Evolutionary conservation across 345 rosid genomes (phyloP).

Genomic region (Salix arbutifolia): DNA sequence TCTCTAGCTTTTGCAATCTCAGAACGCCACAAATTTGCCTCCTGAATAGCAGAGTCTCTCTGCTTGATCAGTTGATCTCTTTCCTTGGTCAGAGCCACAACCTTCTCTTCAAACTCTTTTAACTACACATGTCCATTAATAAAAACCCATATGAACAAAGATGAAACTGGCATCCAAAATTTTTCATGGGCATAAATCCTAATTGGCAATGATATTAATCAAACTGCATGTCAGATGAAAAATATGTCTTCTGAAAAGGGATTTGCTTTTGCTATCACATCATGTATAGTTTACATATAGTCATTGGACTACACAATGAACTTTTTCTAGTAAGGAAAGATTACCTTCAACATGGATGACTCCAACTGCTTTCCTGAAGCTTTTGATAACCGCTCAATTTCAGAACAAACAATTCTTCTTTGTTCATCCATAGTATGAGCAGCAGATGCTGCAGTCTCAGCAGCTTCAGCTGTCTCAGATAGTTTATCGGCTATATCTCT

Average conservation of each 20-base stretch:
- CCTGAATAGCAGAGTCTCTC: slow-evolving; percentile 80
- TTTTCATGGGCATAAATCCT: background rate
- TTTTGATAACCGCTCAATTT: slow-evolving; percentile 66
- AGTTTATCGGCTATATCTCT: slow-evolving; percentile 86
- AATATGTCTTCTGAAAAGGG: background rate
- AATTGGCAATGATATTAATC: background rate
- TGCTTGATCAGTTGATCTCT: slow-evolving; percentile 72
- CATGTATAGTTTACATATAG: background rate
- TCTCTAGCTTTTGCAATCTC: slow-evolving; percentile 98
- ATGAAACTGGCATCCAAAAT: background rate
- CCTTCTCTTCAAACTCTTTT: slow-evolving; percentile 68
- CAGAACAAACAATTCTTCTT: slow-evolving; percentile 65
- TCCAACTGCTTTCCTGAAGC: slow-evolving; percentile 59
- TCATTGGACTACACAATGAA: background rate
- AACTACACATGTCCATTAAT: slow-evolving; percentile 41
- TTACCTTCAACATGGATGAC: slow-evolving; percentile 53
- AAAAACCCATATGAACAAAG: slow-evolving; percentile 13
- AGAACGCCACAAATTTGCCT: slow-evolving; percentile 94
- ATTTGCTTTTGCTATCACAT: background rate
- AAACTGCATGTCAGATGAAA: background rate
- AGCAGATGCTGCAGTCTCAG: slow-evolving; percentile 94
- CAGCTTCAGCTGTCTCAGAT: slow-evolving; percentile 97
- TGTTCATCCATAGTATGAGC: slow-evolving; percentile 93
- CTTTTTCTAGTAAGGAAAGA: background rate
- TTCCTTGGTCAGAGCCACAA: slow-evolving; percentile 52